These are phyloP conservation scores for Tetratostichococcus sp. DNA, from an alignment of 139 green algal genomes.

Conservation along the genomic window DNA sequence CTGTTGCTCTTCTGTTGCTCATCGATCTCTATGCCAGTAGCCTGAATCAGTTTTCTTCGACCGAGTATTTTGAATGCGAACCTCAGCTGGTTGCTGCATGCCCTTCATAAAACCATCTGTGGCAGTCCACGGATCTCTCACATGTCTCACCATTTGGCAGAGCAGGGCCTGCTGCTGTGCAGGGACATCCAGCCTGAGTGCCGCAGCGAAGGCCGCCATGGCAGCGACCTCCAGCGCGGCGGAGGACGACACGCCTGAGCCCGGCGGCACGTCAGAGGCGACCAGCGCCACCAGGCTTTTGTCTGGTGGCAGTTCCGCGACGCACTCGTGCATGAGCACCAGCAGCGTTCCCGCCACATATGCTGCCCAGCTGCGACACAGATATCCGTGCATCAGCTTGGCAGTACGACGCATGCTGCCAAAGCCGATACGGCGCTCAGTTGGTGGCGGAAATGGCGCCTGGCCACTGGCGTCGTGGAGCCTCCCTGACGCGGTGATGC, in stretches of 20 bases:
- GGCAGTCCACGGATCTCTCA: no score
- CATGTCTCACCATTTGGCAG: constrained; percentile 75
- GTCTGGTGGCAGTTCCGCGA: constrained; percentile 20
- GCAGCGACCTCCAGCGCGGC: constrained; percentile 90
- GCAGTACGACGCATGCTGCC: background rate
- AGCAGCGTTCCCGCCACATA: constrained; percentile 86
- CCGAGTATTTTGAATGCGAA: no score
- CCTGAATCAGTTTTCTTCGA: no score
- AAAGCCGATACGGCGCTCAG: no score
- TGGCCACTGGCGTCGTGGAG: background rate
- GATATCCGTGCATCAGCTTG: no score
- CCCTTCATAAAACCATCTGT: no score
- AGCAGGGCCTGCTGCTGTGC: constrained; percentile 63
- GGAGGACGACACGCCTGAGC: constrained; percentile 85
- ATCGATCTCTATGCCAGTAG: no score
- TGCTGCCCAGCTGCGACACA: constrained; percentile 68
- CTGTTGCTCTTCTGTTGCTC: no score
- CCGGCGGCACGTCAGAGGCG: constrained; percentile 79
- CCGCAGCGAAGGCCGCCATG: constrained; percentile 66
- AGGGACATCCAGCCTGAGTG: constrained; percentile 40
- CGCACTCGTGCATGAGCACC: constrained; percentile 74
- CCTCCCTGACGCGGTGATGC: no score
- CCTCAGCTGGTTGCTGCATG: no score
- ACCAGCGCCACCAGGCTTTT: constrained; percentile 61
- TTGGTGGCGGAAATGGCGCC: no score